A percentile compares a stretch with the other conserved stretches of the same genome.
Evolutionary conservation across 495 filamentous ascomycete genomes (phyloP).

Genomic region (Aspergillus asperescens): DNA sequence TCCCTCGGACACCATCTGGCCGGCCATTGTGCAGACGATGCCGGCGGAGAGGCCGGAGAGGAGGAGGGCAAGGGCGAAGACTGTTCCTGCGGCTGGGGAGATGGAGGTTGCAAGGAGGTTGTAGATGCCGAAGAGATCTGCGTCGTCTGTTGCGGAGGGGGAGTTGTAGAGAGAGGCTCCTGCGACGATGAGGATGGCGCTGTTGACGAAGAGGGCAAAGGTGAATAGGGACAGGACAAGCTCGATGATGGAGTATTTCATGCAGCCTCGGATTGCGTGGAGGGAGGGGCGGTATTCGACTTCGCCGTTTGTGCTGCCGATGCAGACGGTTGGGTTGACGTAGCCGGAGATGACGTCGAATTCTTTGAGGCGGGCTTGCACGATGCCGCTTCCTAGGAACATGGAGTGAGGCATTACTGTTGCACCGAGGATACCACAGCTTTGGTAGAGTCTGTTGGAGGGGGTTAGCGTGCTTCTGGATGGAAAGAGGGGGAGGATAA

Average conservation of each 20-base stretch:
- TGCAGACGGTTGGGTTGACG: constrained; percentile 36
- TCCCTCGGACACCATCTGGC: constrained; percentile 78
- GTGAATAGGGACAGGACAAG: constrained; percentile 75
- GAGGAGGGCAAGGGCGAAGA: constrained; percentile 73
- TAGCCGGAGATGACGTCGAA: constrained; percentile 64
- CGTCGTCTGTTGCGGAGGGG: constrained; percentile 47
- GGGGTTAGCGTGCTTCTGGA: constrained; percentile 8
- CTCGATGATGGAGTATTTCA: constrained; percentile 76
- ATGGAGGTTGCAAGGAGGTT: constrained; percentile 64
- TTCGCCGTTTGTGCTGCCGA: constrained; percentile 43
- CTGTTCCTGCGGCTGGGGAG: constrained; percentile 63
- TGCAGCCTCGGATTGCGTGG: constrained; percentile 67
- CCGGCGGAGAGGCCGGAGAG: constrained; percentile 73
- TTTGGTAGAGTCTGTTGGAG: constrained; percentile 65
- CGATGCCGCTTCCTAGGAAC: constrained; percentile 83
- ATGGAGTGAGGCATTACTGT: constrained; percentile 94
- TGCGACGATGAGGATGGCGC: constrained; percentile 82
- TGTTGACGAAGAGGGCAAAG: constrained; percentile 92
- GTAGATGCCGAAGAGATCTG: constrained; percentile 80
- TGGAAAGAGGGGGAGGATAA: neutral
- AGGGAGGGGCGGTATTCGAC: constrained; percentile 70
- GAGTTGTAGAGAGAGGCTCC: constrained; percentile 67
- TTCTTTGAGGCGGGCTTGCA: constrained; percentile 73
- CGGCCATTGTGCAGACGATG: constrained; percentile 78
- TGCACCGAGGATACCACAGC: constrained; percentile 86